phyloP scores from a whole-genome alignment of 306 rosid genomes.

The Cicer bijugum region DNA sequence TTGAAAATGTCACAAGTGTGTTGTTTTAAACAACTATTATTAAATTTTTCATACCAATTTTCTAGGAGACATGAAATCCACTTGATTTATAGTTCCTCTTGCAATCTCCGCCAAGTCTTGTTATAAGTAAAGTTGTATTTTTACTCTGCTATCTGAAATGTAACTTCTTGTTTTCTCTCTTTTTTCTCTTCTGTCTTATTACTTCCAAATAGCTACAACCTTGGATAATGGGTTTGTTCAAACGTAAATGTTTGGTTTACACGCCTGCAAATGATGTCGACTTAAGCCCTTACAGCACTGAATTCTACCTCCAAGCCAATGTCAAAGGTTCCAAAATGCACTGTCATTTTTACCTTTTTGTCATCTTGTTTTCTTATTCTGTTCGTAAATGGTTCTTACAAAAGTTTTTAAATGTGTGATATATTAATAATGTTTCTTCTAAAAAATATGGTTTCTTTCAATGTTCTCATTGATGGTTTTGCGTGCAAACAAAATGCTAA shows the following conservation, averaged over 20 bases:
- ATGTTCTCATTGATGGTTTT: constrained; percentile 8
- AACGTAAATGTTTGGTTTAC: constrained; percentile 51
- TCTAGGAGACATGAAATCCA: constrained; percentile 13
- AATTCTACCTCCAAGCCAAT: constrained; percentile 74
- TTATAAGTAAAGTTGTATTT: not conserved
- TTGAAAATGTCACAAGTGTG: constrained; percentile 3
- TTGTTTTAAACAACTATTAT: constrained; percentile 14
- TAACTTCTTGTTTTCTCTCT: not conserved
- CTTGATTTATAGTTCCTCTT: constrained; percentile 35
- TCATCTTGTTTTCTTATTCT: not conserved
- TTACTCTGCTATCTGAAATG: not conserved
- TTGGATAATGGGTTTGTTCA: constrained; percentile 57
- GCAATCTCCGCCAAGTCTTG: constrained; percentile 50
- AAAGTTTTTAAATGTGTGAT: constrained; percentile 19
- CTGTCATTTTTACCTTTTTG: not conserved
- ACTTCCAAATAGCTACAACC: not conserved
- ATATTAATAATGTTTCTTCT: not conserved
- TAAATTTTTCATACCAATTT: constrained; percentile 17
- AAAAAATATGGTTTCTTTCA: not conserved
- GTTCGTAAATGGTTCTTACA: constrained; percentile 3
- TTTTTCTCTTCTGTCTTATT: constrained; percentile 8
- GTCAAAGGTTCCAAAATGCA: constrained; percentile 69
- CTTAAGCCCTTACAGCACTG: constrained; percentile 61
- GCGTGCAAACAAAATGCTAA: constrained; percentile 37
- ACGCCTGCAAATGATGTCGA: constrained; percentile 66